Base-by-base conservation (phyloP, 768 basidiomycete species). In the Rhizopogon roseolus region DNA sequence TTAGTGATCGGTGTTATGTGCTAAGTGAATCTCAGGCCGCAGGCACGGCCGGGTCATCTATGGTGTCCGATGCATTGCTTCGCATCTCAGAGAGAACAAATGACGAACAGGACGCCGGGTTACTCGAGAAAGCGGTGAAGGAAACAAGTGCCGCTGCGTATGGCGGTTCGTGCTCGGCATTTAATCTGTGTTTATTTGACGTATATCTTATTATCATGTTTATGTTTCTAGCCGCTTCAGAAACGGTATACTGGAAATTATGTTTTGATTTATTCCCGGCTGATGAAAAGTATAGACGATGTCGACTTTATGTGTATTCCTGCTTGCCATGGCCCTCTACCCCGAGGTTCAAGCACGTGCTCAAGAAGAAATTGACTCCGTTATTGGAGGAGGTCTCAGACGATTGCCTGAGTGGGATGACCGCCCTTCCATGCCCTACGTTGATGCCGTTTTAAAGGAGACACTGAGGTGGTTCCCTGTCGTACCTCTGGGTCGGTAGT, bases 281-380 rank as follows among this genome's bases (percentile, higher is more conserved):
- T 48, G 19, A 48, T 19, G 3, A 36, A 22, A 48, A 14, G 3
- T 19, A 5, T 44, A 58, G 67, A 63, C 60, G 6, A 56, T 10
- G 9, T 67, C 62, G 29, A 58, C 55, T 16, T 29, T 60, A 25
- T 48, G 53, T 44, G 53, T 52, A 25, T 66, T 68, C 51, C 17
- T 64, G 22, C 54, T 65, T 48, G 62, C 45, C n/a, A 62, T 66
- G 65, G 44, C 64, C 28, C 39, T 66, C 32, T 56, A 65, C 50
- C 63, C 65, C 40, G 57, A 65, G 1, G 65, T 57, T 19, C 66
- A 64, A 49, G 51, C 57, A 45, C 51, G 22, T 27, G 62, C 56
- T 14, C 60, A 57, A 10, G 55, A 53, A 29, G 59, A 65, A 11
- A 61, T 65, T 8, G 60, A 60, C 41, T 42, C 54, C 9, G 46